These are phyloP conservation scores for Barnettozyma pratensis DNA, from an alignment of 805 yeast genomes.

Conservation along the genomic window DNA sequence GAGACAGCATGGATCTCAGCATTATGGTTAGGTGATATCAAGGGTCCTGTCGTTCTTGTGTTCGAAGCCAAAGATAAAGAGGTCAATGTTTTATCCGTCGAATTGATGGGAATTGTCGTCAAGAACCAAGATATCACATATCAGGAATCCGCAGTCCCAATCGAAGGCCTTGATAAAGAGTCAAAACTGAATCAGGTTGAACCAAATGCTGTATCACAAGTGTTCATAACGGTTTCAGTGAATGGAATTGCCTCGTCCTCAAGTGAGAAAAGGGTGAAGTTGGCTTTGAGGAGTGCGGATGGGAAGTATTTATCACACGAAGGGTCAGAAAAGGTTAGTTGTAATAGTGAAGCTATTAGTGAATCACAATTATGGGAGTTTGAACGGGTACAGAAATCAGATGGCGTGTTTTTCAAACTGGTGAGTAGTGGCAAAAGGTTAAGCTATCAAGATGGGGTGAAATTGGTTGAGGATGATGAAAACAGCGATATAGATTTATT, in stretches of 20 bases:
- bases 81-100: neutral
- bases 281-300: constrained; percentile 26
- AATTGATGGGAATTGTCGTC: neutral
- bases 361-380: constrained; percentile 24
- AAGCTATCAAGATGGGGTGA: constrained; percentile 8
- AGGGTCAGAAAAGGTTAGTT: constrained; percentile 17
- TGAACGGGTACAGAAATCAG: constrained; percentile 9
- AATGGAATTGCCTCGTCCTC: constrained; percentile 1
- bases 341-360: constrained; percentile 30
- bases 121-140: neutral
- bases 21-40: constrained; percentile 19
- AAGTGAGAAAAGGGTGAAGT: constrained; percentile 8
- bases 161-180: neutral
- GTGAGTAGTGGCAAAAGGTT: constrained; percentile 13
- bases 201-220: constrained; percentile 30
- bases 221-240: constrained; percentile 24
- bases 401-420: constrained; percentile 5
- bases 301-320: constrained; percentile 23
- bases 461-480: constrained; percentile 10
- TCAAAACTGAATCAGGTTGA: constrained; percentile 19
- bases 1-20: constrained; percentile 26
- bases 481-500: constrained; percentile 3
- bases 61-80: neutral
- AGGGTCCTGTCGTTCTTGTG: constrained; percentile 30
- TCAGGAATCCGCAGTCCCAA: neutral